Base-by-base conservation (phyloP, 495 filamentous ascomycete genomes). In the Penicillium antarcticum region DNA sequence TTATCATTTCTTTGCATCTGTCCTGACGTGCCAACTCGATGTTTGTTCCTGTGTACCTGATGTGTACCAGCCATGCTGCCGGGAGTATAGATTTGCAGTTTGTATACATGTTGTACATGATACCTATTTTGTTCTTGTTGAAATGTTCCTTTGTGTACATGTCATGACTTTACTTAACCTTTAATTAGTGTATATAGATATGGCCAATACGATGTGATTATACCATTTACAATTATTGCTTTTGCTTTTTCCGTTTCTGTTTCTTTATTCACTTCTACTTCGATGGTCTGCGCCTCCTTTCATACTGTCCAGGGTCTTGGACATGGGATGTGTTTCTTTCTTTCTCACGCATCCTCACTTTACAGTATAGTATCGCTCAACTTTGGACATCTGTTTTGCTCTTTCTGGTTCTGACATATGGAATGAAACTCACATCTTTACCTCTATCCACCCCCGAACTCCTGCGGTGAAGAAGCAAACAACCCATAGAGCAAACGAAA, bases 91-190 rank as follows among this genome's bases (percentile, higher is more conserved):
- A 65, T 29, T 36, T 52, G 53, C 58, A 61, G 57, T 44, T 57
- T 64, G 55, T 64, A 61, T 47, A 55, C 54, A 61, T 58, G 51
- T 63, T 65, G 61, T 65, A 65, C 50, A 65, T 62, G 61, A 62
- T 65, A 62, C 56, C 58, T 55, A 31, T 46, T 39, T 42, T 56
- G 49, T 38, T 51, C 42, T 49, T 39, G 31, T 49, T 29, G 29
- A 32, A 14, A 41, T 42, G 18, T n/a, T 34, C 29, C 37, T 23
- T 34, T 50, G 45, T 57, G 54, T 63, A 61, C 45, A 64, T 64
- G 49, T 16, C 34, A 58, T 37, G 39, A 40, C 19, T 47, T 48
- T 49, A 42, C 29, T 24, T 42, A 49, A 41, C 41, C 33, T 29
- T 24, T 49, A 49, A 49, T 49, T 33, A 42, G 36, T 49, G 37